Evolutionary conservation across 306 rosid species (phyloP), one percentile per base, ranked within the genome.

Genomic region (Cucurbita maxima): DNA sequence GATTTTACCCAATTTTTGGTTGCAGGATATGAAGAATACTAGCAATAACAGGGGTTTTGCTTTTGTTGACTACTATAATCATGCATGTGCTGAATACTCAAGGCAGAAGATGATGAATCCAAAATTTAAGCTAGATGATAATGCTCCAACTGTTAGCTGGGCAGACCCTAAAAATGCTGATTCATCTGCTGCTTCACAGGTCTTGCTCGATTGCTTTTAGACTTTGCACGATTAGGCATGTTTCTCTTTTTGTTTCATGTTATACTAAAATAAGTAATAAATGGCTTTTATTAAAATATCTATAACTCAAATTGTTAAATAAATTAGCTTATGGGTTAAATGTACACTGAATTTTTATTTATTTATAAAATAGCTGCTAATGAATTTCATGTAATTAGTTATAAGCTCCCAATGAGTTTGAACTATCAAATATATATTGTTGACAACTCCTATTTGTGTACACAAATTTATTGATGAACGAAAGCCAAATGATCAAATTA

Each of bases 131-230:
- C 87, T 94, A 34, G 97, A 77, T 76, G 88, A 82, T 76, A 94
- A 94, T 81, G 85, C 96, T 72, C 98, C 98, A 67, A 94, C 96
- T 10, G 98, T 90, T 76, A 94, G 98, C 85, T 94, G 98, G 98
- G 98, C 98, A 71, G 97, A 93, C 78, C 98, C 97, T 15, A 90
- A 88, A 81, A 88, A 87, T 86, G 85, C 92, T 0, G 98, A 94
- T 81, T 87, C 97, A 41, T 90, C 98, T 83, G 87, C 98, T 61
- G 54, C 97, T 77, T 90, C 97, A 62, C 97, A 94, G 98, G 97
- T 94, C 60, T 76, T 51, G 41, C 59, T 68, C 67, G 72, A 58
- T 62, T 55, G 63, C 18, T 50, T 6, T 48, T 50, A 44, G 45
- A 38, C 44, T 48, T 52, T 5, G 3, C 20, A 12, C 50, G 36